Base-by-base conservation (phyloP, 768 basidiomycete genomes). In the Calocybe indica region DNA sequence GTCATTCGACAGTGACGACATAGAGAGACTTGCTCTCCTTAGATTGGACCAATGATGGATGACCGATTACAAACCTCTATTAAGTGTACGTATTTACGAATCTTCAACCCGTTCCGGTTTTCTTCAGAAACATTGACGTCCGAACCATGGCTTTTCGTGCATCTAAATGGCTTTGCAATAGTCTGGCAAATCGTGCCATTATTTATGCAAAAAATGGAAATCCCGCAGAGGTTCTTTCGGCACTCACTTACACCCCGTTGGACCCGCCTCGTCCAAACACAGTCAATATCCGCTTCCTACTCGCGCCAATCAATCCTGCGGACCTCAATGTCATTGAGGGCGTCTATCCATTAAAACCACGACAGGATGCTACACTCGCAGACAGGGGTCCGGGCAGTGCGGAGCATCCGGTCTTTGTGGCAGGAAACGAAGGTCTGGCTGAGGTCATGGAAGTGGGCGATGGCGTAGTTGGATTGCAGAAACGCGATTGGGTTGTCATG, bases 311-410 rank as follows among this genome's bases (percentile, higher is more conserved):
- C 48, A 91, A 92, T 60, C 89, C 88, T 3, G 80, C 89, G 11
- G 90, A 92, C 51, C 62, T 88, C 59, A 91, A 90, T 51, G 83
- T 85, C 47, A 73, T 91, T 33, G 82, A 91, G 60, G 89, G 89
- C 11, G 78, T 86, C n/a, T 92, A 91, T 57, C 90, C 90, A 0
- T 59, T 76, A 7, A 81, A 78, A 50, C 85, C 87, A 0, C 59
- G 54, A 6, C 66, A 62, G 28, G 59, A 62, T 9, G 59, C 69
- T 9, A 61, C 67, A 44, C 53, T 79, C 44, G 58, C 64, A 10
- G 33, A 54, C 5, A 59, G 65, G 3, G 70, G 64, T 0, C 51
- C 55, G 37, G 70, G 65, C 2, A 65, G 64, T 45, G 49, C 55
- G 7, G 63, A 58, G 1, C 43, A 67, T 11, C 61, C 73, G 6